Percentiles rank a stretch among this genome's conserved stretches.
phyloP scores from a whole-genome alignment of 148 eudicot genomes.

The Chenopodium formosanum region DNA sequence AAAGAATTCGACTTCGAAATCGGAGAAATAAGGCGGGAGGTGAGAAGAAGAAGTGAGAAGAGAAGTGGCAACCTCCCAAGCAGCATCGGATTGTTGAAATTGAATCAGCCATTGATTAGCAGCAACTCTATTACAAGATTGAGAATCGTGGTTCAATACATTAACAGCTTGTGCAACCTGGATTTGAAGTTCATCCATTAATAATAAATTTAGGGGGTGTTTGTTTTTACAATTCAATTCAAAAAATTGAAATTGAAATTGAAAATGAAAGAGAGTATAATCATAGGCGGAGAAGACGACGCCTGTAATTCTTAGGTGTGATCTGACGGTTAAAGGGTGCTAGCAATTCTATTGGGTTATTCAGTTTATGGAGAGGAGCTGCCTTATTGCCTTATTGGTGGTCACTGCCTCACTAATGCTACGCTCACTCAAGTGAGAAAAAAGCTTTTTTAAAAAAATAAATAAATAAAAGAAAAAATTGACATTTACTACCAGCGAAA shows the following conservation, averaged over 20 bases:
- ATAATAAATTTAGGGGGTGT: neutral
- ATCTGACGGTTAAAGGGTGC: conserved; percentile 35
- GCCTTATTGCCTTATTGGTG: too few relatives aligned
- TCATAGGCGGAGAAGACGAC: conserved; percentile 40
- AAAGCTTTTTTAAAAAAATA: too few relatives aligned
- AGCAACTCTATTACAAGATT: conserved; percentile 85
- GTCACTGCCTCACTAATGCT: too few relatives aligned
- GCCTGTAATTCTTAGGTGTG: conserved; percentile 26
- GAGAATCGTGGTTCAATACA: conserved; percentile 74
- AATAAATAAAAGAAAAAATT: too few relatives aligned
- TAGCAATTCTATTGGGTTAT: neutral
- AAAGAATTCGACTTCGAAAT: conserved; percentile 81
- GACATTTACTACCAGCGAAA: too few relatives aligned
- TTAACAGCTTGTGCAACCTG: conserved; percentile 85
- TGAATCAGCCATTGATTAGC: conserved; percentile 97
- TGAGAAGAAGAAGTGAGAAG: conserved; percentile 53
- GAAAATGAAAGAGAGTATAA: neutral
- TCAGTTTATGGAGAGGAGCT: neutral
- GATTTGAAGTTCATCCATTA: conserved; percentile 55
- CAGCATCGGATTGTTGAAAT: conserved; percentile 77
- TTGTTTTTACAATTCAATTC: neutral
- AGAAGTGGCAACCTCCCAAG: conserved; percentile 83
- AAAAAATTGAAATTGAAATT: neutral
- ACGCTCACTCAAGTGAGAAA: too few relatives aligned
- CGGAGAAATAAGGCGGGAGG: conserved; percentile 32